phyloP scores from a whole-genome alignment of 495 filamentous ascomycete species.

The Talaromyces adpressus region DNA sequence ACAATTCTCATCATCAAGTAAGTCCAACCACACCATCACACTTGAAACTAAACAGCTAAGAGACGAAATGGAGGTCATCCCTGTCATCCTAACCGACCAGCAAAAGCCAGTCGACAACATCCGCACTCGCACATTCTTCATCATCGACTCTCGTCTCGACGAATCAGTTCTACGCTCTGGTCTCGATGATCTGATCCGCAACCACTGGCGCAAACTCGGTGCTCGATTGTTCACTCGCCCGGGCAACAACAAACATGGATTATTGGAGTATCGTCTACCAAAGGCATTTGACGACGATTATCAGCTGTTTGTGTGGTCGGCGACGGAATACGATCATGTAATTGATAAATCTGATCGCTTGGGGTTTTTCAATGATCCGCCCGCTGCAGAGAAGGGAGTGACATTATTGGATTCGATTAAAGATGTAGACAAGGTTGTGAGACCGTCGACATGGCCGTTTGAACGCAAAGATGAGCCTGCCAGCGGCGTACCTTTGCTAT shows the following conservation, averaged over 20 bases:
- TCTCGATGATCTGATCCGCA: neutral
- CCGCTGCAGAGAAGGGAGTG: neutral
- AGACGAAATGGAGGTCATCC: neutral
- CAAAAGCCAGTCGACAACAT: neutral
- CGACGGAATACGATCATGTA: neutral
- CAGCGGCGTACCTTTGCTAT: neutral
- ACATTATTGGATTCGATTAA: neutral
- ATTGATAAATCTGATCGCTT: neutral
- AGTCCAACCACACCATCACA: neutral
- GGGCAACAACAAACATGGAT: neutral
- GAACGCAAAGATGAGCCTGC: neutral
- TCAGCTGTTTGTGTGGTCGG: neutral
- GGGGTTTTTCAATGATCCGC: neutral
- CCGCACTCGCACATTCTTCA: neutral
- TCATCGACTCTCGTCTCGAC: neutral
- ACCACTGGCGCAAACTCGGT: constrained; percentile 1
- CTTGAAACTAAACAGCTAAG: neutral
- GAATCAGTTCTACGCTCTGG: neutral
- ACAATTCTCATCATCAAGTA: neutral
- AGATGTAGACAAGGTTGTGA: neutral
- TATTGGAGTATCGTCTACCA: neutral
- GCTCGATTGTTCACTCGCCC: neutral
- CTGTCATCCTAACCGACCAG: neutral
- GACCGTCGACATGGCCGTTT: neutral
- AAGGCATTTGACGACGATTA: neutral